Percentiles rank a stretch among this genome's conserved stretches.
phyloP scores from a whole-genome alignment of 73 alveolate species.

The Stentor roeselii region DNA sequence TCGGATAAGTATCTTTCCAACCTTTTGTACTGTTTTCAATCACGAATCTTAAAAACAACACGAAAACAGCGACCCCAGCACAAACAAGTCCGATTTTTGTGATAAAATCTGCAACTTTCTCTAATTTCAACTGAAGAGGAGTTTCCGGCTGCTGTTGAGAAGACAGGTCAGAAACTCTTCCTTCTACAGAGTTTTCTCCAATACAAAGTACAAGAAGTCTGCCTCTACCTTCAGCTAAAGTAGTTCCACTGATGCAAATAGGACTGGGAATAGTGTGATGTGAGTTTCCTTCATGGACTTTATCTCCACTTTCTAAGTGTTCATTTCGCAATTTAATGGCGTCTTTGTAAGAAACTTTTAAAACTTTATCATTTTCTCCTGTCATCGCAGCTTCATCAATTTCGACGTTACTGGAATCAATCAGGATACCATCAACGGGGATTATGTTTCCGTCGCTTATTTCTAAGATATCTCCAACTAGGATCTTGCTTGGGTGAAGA shows the following conservation, averaged over 20 bases:
- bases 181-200: slow-evolving; percentile 32
- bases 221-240: slow-evolving; percentile 23
- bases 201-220: slow-evolving; percentile 32
- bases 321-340: no score
- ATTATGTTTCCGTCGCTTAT: slow-evolving; percentile 76
- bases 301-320: no score
- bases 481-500: slow-evolving; percentile 47
- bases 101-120: slow-evolving; percentile 88
- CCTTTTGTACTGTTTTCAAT: slow-evolving; percentile 26
- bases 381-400: slow-evolving; percentile 91
- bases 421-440: slow-evolving; percentile 78
- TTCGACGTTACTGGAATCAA: slow-evolving; percentile 70
- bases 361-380: slow-evolving; percentile 83
- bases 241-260: slow-evolving; percentile 67
- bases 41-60: slow-evolving; percentile 64
- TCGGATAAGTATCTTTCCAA: slow-evolving; percentile 17
- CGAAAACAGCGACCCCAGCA: slow-evolving; percentile 75
- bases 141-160: slow-evolving; percentile 67
- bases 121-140: slow-evolving; percentile 90
- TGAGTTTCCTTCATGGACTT: no score
- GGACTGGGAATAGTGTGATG: slow-evolving; percentile 78
- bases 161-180: slow-evolving; percentile 37
- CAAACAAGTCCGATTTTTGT: slow-evolving; percentile 87
- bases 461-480: slow-evolving; percentile 78
- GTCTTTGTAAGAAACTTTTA: no score